A percentile compares a stretch with the other conserved stretches of the same genome.
phyloP scores from a whole-genome alignment of 345 rosid genomes.

The Sisymbrium irio region DNA sequence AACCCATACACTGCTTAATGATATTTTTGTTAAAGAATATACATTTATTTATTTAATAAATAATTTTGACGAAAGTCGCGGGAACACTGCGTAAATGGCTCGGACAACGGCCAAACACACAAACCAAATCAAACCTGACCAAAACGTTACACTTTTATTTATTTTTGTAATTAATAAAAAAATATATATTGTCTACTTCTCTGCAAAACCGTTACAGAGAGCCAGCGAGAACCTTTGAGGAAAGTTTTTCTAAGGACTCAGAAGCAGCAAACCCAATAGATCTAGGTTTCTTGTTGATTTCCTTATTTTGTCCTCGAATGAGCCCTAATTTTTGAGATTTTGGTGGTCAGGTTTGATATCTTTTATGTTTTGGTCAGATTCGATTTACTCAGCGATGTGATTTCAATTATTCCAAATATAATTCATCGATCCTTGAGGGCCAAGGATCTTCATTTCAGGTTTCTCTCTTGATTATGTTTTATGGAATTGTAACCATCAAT shows the following conservation, averaged over 20 bases:
- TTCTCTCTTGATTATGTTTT: background rate
- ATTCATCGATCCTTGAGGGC: constrained; percentile 7
- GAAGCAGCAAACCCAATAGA: constrained; percentile 16
- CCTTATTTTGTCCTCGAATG: background rate
- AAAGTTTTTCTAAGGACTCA: background rate
- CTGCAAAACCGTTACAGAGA: constrained; percentile 34
- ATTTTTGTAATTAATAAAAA: background rate
- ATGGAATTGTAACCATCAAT: too few species aligned
- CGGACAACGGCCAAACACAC: constrained; percentile 36
- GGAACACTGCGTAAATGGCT: background rate
- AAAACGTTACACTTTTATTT: constrained; percentile 21
- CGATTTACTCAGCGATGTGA: constrained; percentile 11
- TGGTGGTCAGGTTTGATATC: constrained; percentile 17
- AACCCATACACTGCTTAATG: background rate
- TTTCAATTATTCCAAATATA: background rate
- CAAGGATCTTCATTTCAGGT: constrained; percentile 30
- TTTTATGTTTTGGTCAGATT: constrained; percentile 22
- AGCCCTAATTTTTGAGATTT: constrained; percentile 17
- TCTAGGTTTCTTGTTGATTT: background rate
- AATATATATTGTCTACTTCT: background rate
- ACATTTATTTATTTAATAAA: background rate
- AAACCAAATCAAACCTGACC: background rate
- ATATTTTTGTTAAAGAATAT: background rate
- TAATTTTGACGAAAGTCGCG: background rate
- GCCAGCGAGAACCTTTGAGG: constrained; percentile 14